Base-by-base conservation (phyloP, 202 grass and related monocot genomes). In the Zoysia matrella region DNA sequence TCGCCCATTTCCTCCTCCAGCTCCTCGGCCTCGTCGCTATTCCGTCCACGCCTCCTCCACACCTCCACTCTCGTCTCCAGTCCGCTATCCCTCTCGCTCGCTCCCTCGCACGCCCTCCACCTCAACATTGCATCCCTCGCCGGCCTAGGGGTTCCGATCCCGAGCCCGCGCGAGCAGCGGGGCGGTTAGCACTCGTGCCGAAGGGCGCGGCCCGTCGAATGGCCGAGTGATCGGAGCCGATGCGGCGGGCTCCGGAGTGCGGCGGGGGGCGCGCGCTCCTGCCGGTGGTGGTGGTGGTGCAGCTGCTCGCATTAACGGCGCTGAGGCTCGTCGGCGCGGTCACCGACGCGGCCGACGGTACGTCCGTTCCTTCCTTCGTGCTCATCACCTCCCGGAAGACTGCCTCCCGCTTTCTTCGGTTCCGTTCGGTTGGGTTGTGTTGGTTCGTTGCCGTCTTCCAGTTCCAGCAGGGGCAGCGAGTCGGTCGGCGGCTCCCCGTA, bases 261-360 rank as follows among this genome's bases (percentile, higher is more conserved):
- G 11, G 18, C 52, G 43, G 60, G 4, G 13, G 60, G 2, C 71
- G 71, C 7, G 12, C 11, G 36, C 11, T 11, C 39, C 8, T 48
- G 1, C 2, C 45, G n/a, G 6, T 9, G 62, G n/a, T 8, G 30
- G 3, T 76, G 2, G 1, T 43, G 16, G 5, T 82, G 6, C 0
- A 4, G 10, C 56, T 57, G 51, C 12, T 52, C 8, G 62, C 88
- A 79, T 86, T 83, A 80, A 55, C 41, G 39, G 69, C 79, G 83
- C 88, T 79, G 48, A 58, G 62, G 15, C 63, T 55, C 11, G 88
- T 11, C 75, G 6, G 69, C 65, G 79, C 88, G 45, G 65, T 65
- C 80, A 90, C 88, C 44, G 80, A 80, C 71, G 69, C 80, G 1
- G 57, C 80, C 13, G 88, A 90, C 64, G 84, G 88, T 90, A 75